phyloP scores from a whole-genome alignment of 441 rosid genomes.

The Gossypium davidsonii region DNA sequence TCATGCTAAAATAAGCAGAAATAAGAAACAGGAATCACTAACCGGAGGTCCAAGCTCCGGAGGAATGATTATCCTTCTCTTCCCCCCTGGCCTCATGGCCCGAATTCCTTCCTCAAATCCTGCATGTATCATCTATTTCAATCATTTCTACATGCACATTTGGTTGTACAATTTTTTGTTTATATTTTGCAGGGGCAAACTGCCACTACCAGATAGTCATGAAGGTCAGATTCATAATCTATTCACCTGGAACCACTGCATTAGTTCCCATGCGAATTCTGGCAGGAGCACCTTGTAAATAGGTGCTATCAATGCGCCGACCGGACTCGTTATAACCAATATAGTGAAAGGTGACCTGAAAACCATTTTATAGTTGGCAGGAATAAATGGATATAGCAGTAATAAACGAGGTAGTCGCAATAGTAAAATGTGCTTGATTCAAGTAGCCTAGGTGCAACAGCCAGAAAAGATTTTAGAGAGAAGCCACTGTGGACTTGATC shows the following conservation, averaged over 20 bases:
- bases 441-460: neutral
- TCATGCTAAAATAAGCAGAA: neutral
- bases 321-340: conserved; percentile 90
- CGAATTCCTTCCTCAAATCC: conserved; percentile 88
- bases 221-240: neutral
- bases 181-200: neutral
- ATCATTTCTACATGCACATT: neutral
- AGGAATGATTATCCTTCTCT: conserved; percentile 86
- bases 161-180: neutral
- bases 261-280: conserved; percentile 81
- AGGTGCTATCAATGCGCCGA: conserved; percentile 84
- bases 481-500: neutral
- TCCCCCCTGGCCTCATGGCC: conserved; percentile 90
- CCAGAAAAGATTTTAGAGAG: neutral
- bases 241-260: conserved; percentile 81
- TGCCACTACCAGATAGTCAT: neutral
- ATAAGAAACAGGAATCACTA: conserved; percentile 23
- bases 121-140: conserved; percentile 24
- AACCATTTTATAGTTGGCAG: conserved; percentile 17
- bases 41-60: conserved; percentile 98
- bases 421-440: neutral
- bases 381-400: neutral
- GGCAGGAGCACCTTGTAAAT: conserved; percentile 80
- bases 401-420: neutral
- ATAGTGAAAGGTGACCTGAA: conserved; percentile 83